Evolutionary conservation across 306 rosid species (phyloP).

Genomic region (Trifolium dubium): DNA sequence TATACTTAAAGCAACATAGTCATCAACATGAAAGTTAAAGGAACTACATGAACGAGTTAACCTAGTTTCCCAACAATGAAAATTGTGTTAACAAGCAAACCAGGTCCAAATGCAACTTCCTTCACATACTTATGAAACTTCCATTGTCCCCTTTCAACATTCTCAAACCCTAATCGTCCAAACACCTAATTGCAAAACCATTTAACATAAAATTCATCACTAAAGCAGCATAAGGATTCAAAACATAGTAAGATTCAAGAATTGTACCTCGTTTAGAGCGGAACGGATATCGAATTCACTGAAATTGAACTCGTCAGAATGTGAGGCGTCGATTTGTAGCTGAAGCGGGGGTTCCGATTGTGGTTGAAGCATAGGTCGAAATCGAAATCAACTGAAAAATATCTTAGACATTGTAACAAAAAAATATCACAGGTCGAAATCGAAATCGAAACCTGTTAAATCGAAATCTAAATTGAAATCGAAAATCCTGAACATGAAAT

Average conservation of each 20-base stretch:
- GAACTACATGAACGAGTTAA: conserved; percentile 19
- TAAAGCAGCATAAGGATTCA: not conserved
- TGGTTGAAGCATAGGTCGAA: no score
- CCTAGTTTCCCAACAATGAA: conserved; percentile 64
- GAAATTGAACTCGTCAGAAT: conserved; percentile 51
- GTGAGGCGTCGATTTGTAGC: conserved; percentile 41
- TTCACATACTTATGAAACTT: conserved; percentile 64
- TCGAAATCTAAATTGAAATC: no score
- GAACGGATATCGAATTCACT: conserved; percentile 56
- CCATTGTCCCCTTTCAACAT: conserved; percentile 58
- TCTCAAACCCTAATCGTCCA: conserved; percentile 53
- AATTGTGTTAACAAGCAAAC: conserved; percentile 58
- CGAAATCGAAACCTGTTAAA: no score
- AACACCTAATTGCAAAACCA: conserved; percentile 46
- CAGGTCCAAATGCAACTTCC: conserved; percentile 90
- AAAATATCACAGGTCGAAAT: no score
- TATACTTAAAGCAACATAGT: conserved; percentile 8
- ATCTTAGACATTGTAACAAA: no score
- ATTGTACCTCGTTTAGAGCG: conserved; percentile 61
- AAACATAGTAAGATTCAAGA: not conserved
- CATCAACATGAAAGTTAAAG: not conserved
- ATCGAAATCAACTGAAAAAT: no score
- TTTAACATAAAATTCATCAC: conserved; percentile 6
- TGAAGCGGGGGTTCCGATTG: conserved; percentile 37
- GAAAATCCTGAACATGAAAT: no score